Conservation (phyloP, 768 basidiomycete genomes). For the Stropharia rugosoannulata region DNA sequence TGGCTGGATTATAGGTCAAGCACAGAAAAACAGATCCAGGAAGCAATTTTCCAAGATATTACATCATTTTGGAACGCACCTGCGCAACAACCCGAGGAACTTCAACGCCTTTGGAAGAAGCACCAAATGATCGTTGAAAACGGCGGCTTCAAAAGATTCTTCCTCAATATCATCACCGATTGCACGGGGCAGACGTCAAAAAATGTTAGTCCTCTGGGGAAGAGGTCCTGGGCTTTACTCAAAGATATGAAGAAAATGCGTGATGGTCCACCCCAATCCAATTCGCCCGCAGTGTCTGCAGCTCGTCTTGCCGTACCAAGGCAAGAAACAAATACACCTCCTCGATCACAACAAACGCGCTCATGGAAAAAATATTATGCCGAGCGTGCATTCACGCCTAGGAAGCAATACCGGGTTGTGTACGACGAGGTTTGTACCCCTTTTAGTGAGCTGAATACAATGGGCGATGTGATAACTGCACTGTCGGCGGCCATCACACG, state of each 20-base stretch:
- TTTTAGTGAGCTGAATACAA: background rate
- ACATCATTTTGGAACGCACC: background rate
- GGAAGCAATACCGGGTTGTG: slow-evolving; percentile 5
- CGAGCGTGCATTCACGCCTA: background rate
- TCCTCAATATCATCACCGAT: background rate
- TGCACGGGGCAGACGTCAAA: background rate
- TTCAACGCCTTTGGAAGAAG: background rate
- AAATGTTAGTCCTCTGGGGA: background rate
- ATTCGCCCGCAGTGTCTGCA: too few species aligned
- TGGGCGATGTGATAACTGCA: background rate
- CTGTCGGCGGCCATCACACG: too few species aligned
- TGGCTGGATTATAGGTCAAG: slow-evolving; percentile 12
- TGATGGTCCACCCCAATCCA: background rate
- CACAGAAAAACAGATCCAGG: slow-evolving; percentile 16
- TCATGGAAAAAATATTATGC: too few species aligned
- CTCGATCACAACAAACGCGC: too few species aligned
- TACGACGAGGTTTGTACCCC: slow-evolving; percentile 4
- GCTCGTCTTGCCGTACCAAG: background rate
- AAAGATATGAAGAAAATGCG: background rate
- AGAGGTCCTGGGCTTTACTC: background rate
- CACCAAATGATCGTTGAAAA: background rate
- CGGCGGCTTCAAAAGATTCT: background rate
- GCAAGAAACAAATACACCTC: background rate
- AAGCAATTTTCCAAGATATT: slow-evolving; percentile 7
- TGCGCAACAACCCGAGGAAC: background rate